Conservation (phyloP, 352 stramenopile genomes). For the Phytophthora melonis region DNA sequence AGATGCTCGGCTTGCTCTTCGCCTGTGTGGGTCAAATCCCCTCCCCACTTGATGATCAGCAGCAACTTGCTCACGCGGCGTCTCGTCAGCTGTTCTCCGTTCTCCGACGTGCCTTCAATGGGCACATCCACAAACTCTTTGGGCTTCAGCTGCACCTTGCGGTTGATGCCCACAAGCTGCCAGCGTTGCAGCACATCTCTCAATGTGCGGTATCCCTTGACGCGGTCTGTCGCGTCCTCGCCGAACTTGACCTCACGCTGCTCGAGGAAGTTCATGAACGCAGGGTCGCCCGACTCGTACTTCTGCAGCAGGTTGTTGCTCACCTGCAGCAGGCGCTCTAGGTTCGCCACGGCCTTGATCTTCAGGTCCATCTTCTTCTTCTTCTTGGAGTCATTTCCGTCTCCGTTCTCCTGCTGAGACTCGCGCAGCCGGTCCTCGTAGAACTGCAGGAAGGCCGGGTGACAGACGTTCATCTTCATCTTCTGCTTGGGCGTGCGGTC, state of each 20-base stretch:
- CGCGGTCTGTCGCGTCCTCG: slow-evolving; percentile 75
- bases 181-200: slow-evolving; percentile 97
- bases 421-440: slow-evolving; percentile 70
- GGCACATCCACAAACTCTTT: slow-evolving; percentile 61
- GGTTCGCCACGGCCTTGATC: slow-evolving; percentile 85
- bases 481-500: slow-evolving; percentile 99
- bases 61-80: slow-evolving; percentile 88
- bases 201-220: slow-evolving; percentile 89
- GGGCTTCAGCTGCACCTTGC: slow-evolving; percentile 97
- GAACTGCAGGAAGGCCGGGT: slow-evolving; percentile 90
- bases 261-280: slow-evolving; percentile 72
- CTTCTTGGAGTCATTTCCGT: slow-evolving; percentile 38
- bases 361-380: slow-evolving; percentile 88
- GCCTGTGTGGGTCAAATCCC: slow-evolving; percentile 98
- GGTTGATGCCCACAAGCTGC: slow-evolving; percentile 97
- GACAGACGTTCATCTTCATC: slow-evolving; percentile 96
- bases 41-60: slow-evolving; percentile 99
- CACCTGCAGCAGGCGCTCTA: slow-evolving; percentile 82
- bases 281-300: slow-evolving; percentile 67
- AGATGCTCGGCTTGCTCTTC: slow-evolving; percentile 96
- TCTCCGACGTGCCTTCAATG: slow-evolving; percentile 34
- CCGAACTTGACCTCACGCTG: slow-evolving; percentile 66
- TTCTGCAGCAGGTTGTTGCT: slow-evolving; percentile 77
- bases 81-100: slow-evolving; percentile 37
- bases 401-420: slow-evolving; percentile 38